Conservation (phyloP, 192 early-diverging fungal species). For the Linnemannia exigua region DNA sequence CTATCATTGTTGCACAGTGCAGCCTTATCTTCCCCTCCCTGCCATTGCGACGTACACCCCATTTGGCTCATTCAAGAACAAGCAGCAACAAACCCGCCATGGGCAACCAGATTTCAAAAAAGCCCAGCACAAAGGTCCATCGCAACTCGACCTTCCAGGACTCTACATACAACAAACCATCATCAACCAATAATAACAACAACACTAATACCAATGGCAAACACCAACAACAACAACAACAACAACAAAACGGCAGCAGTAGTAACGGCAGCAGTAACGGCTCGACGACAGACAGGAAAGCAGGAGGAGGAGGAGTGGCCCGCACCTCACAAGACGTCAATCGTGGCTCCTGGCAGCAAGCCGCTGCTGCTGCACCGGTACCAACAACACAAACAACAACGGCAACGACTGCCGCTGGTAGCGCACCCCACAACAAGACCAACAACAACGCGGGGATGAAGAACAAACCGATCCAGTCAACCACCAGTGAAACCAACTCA, state of each 20-base stretch:
- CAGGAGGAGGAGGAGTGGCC: neutral
- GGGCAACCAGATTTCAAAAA: slow-evolving; percentile 52
- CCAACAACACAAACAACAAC: neutral
- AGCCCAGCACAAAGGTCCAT: slow-evolving; percentile 30
- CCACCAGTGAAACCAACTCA: neutral
- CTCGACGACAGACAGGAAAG: neutral
- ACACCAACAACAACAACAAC: neutral
- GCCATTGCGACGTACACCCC: neutral
- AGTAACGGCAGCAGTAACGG: slow-evolving; percentile 6
- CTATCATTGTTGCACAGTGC: neutral
- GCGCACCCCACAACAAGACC: neutral
- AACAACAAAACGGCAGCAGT: slow-evolving; percentile 11
- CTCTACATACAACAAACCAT: slow-evolving; percentile 7
- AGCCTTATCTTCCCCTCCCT: neutral
- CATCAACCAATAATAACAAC: neutral
- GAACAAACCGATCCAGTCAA: neutral
- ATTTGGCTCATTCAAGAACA: neutral
- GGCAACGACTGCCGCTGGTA: neutral
- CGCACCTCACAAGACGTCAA: slow-evolving; percentile 10
- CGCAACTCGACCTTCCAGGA: slow-evolving; percentile 29
- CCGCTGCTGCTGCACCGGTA: neutral
- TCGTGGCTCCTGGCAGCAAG: slow-evolving; percentile 6
- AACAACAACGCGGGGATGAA: neutral
- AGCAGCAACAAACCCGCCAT: slow-evolving; percentile 2
- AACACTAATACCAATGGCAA: slow-evolving; percentile 17